A percentile compares a stretch with the other conserved stretches of the same genome.
Conservation (phyloP, 1,284 basidiomycete genomes). For the Tylopilus sp. region DNA sequence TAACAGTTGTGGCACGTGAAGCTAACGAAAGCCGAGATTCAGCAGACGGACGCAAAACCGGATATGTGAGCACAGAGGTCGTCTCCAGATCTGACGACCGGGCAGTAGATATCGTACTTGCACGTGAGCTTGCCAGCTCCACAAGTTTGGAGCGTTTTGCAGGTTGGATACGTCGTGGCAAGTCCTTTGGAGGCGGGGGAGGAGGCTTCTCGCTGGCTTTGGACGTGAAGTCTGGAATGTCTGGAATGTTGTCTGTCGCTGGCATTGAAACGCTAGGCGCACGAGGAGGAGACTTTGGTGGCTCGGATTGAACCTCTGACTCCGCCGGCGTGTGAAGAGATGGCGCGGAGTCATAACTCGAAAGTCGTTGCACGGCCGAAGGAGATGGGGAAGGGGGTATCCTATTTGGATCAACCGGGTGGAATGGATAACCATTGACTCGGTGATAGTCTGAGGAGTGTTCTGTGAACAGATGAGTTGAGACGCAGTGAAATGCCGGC, state of each 20-base stretch:
- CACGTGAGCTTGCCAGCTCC: constrained; percentile 57
- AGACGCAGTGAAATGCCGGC: not conserved
- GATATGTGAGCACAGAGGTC: constrained; percentile 65
- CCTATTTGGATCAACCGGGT: constrained; percentile 53
- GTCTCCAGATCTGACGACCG: constrained; percentile 42
- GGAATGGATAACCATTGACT: constrained; percentile 12
- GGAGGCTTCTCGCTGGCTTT: constrained; percentile 42
- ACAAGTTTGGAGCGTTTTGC: constrained; percentile 62
- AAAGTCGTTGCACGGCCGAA: constrained; percentile 73
- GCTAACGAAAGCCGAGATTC: constrained; percentile 49
- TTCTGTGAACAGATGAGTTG: constrained; percentile 18
- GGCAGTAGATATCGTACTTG: constrained; percentile 46
- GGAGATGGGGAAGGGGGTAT: constrained; percentile 63
- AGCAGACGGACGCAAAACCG: constrained; percentile 60
- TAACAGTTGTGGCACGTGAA: constrained; percentile 21
- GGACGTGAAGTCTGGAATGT: constrained; percentile 55
- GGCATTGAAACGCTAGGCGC: constrained; percentile 45
- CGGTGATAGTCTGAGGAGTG: constrained; percentile 8
- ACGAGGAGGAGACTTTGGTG: constrained; percentile 32
- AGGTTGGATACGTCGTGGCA: constrained; percentile 9
- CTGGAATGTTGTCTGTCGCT: constrained; percentile 50
- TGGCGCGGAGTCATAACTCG: constrained; percentile 54
- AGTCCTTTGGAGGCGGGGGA: constrained; percentile 26
- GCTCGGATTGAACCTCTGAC: constrained; percentile 32
- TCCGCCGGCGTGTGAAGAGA: constrained; percentile 50